Conservation (phyloP, 2,329 filamentous ascomycete species). For the Trichoderma cornu-damae region DNA sequence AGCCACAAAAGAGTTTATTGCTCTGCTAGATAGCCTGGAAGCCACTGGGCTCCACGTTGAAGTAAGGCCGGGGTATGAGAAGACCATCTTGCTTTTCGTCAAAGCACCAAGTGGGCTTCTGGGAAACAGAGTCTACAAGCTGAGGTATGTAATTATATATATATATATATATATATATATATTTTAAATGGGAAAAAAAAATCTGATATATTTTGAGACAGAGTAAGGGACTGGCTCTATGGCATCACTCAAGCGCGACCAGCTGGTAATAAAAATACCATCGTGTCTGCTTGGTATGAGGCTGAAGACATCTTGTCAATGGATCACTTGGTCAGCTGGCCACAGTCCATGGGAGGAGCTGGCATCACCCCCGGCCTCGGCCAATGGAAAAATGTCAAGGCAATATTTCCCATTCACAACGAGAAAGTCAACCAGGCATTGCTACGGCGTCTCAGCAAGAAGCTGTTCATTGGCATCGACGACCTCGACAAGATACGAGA, state of each 20-base stretch:
- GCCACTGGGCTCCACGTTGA: conserved; percentile 63
- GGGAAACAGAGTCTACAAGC: conserved; percentile 61
- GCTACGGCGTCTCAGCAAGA: conserved; percentile 52
- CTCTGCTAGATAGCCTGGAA: conserved; percentile 54
- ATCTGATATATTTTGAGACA: conserved; percentile 28
- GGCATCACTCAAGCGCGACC: conserved; percentile 63
- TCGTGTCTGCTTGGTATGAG: conserved; percentile 49
- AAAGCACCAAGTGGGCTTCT: conserved; percentile 59
- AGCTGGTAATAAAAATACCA: conserved; percentile 46
- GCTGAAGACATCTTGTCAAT: conserved; percentile 67
- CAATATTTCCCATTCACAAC: conserved; percentile 60
- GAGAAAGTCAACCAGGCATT: conserved; percentile 50
- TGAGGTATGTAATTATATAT: conserved; percentile 43
- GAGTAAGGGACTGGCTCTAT: conserved; percentile 71
- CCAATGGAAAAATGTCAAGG: conserved; percentile 55
- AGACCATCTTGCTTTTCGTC: conserved; percentile 62
- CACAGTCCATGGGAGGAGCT: conserved; percentile 55
- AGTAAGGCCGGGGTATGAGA: conserved; percentile 64
- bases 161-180: background rate
- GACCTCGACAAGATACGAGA: conserved; percentile 57
- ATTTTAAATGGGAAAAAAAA: background rate
- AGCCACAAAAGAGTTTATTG: conserved; percentile 33
- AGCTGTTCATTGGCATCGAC: conserved; percentile 44
- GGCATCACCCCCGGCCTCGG: conserved; percentile 55
- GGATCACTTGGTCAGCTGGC: conserved; percentile 60